Evolutionary conservation across 2,329 filamentous ascomycete genomes (phyloP).

Genomic region (Penicillium corylophilum): DNA sequence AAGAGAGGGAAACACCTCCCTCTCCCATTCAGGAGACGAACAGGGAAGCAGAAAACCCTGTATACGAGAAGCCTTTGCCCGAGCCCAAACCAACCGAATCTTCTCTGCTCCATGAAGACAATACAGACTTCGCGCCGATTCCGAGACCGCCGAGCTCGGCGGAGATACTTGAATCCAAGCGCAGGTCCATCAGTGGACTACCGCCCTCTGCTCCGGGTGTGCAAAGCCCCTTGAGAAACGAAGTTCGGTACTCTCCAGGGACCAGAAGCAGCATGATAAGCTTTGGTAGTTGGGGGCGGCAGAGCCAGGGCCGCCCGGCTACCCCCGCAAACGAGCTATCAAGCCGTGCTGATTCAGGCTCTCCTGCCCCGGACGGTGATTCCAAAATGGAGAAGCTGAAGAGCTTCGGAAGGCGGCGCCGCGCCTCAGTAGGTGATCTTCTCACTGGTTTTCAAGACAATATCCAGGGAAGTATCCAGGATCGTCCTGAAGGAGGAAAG

Average conservation of each 20-base stretch:
- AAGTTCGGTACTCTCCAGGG: conserved; percentile 24
- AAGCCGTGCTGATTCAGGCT: conserved; percentile 1
- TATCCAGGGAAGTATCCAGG: conserved; percentile 15
- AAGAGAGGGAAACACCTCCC: conserved; percentile 13
- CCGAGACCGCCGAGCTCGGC: conserved; percentile 10
- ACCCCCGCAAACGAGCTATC: conserved; percentile 21
- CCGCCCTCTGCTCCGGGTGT: conserved; percentile 16
- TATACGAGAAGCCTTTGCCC: conserved; percentile 8
- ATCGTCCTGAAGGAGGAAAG: conserved; percentile 9
- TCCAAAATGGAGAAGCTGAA: conserved; percentile 31
- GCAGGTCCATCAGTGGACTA: conserved; percentile 21
- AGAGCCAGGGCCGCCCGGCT: conserved; percentile 18
- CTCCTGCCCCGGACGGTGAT: conserved; percentile 14
- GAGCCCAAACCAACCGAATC: not conserved
- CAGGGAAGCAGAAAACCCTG: not conserved
- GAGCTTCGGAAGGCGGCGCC: conserved; percentile 27
- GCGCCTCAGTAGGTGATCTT: conserved; percentile 26
- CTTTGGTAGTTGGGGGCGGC: conserved; percentile 24
- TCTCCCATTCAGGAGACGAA: conserved; percentile 16
- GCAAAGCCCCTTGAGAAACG: conserved; percentile 25
- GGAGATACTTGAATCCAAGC: conserved; percentile 20
- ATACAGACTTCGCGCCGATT: conserved; percentile 1
- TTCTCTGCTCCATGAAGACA: conserved; percentile 5
- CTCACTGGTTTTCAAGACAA: conserved; percentile 18
- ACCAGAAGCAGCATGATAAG: conserved; percentile 26